phyloP scores from a whole-genome alignment of 1,284 basidiomycete species.

The Pterulicium gracile region DNA sequence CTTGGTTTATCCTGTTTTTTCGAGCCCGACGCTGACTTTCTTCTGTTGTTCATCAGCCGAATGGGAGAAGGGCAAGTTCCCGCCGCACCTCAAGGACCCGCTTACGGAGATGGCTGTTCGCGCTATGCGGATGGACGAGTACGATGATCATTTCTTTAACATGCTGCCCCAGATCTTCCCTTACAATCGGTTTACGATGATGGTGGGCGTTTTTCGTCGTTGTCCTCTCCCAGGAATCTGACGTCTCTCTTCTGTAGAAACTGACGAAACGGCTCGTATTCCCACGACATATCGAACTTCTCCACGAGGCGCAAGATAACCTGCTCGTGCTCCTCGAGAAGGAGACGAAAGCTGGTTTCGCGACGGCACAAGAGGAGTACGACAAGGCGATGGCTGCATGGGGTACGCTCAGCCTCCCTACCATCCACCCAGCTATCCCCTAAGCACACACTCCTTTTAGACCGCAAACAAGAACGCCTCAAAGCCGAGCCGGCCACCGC shows the following conservation, averaged over 20 bases:
- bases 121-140: conserved; percentile 78
- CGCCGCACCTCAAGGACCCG: conserved; percentile 65
- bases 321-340: conserved; percentile 47
- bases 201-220: conserved; percentile 30
- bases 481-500: neutral
- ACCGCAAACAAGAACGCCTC: neutral
- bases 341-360: conserved; percentile 52
- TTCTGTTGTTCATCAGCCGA: conserved; percentile 28
- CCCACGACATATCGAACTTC: conserved; percentile 50
- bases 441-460: neutral
- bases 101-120: conserved; percentile 65
- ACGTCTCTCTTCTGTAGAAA: conserved; percentile 38
- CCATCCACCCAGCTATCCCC: conserved; percentile 4
- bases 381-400: conserved; percentile 53
- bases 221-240: conserved; percentile 3
- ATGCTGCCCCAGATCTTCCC: conserved; percentile 82
- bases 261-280: conserved; percentile 75
- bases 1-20: neutral
- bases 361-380: conserved; percentile 63
- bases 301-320: conserved; percentile 52
- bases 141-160: conserved; percentile 87
- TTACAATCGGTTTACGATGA: conserved; percentile 89
- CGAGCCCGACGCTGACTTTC: neutral
- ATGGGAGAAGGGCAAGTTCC: conserved; percentile 86
- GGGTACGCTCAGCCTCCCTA: conserved; percentile 33